A percentile compares a stretch with the other conserved stretches of the same genome.
Conservation (phyloP, 2,329 filamentous ascomycete genomes). For the Chaetothyriales sp. region DNA sequence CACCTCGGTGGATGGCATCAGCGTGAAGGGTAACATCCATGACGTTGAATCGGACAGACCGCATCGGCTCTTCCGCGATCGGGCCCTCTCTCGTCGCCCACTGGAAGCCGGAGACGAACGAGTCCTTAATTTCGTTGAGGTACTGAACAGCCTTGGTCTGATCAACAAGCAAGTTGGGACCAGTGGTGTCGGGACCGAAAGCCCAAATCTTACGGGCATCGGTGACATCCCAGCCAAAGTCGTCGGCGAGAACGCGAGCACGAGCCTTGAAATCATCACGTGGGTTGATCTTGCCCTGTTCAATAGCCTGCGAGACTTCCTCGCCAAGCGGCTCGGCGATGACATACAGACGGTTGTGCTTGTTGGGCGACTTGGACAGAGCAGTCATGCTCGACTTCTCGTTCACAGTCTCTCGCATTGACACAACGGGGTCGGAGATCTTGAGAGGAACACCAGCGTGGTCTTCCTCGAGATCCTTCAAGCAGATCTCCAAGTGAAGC, state of each 20-base stretch:
- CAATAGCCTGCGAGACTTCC: slow-evolving; percentile 81
- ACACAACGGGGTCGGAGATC: slow-evolving; percentile 94
- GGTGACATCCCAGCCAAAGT: slow-evolving; percentile 98
- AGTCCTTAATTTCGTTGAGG: slow-evolving; percentile 99
- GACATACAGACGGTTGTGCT: slow-evolving; percentile 99
- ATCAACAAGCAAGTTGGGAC: slow-evolving; percentile 96
- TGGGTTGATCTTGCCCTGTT: slow-evolving; percentile 77
- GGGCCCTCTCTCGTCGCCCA: slow-evolving; percentile 98
- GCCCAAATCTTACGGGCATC: slow-evolving; percentile 99
- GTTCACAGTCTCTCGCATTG: slow-evolving; percentile 93
- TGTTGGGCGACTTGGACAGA: slow-evolving; percentile 99
- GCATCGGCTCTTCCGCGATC: slow-evolving; percentile 95
- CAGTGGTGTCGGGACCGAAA: slow-evolving; percentile 94
- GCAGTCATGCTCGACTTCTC: slow-evolving; percentile 82
- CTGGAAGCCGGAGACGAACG: slow-evolving; percentile 98
- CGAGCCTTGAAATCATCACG: slow-evolving; percentile 99
- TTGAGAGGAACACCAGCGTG: slow-evolving; percentile 96
- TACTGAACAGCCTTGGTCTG: slow-evolving; percentile 99
- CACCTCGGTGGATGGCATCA: slow-evolving; percentile 98
- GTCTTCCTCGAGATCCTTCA: slow-evolving; percentile 99
- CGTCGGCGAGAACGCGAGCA: slow-evolving; percentile 89
- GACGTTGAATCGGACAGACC: slow-evolving; percentile 94
- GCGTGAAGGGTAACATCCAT: slow-evolving; percentile 98
- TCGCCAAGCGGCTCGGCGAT: slow-evolving; percentile 78
- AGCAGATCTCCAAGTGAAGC: slow-evolving; percentile 98